Conservation (phyloP, 192 early-diverging fungal genomes). For the Linnemannia schmuckeri region DNA sequence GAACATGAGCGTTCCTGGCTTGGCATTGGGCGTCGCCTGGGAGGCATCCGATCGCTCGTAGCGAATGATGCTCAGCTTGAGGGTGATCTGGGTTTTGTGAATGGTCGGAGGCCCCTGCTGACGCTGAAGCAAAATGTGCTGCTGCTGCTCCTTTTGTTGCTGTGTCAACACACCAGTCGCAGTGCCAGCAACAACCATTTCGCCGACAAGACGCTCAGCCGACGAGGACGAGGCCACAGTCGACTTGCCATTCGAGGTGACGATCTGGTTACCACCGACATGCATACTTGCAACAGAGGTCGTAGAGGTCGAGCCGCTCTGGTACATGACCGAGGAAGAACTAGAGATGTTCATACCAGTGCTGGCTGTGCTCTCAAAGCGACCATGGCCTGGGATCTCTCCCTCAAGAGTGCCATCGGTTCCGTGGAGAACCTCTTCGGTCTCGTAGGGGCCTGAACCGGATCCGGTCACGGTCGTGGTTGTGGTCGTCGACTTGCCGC, state of each 20-base stretch:
- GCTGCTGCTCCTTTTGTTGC: not conserved
- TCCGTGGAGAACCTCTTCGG: conserved; percentile 7
- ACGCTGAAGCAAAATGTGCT: not conserved
- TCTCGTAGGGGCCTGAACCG: not conserved
- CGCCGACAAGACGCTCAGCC: not conserved
- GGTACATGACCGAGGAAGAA: conserved; percentile 24
- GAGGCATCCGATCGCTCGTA: conserved; percentile 52
- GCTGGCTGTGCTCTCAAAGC: conserved; percentile 14
- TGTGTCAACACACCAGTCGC: not conserved
- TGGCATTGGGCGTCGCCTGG: conserved; percentile 35
- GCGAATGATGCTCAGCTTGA: conserved; percentile 45
- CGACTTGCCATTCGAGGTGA: not conserved
- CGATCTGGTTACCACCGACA: not conserved
- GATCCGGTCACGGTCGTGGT: conserved; percentile 10
- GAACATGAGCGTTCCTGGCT: conserved; percentile 48
- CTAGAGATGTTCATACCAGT: conserved; percentile 14
- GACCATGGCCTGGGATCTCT: not conserved
- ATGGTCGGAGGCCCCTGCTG: conserved; percentile 9
- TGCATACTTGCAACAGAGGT: conserved; percentile 9
- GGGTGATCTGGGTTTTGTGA: conserved; percentile 48
- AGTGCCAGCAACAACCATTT: conserved; percentile 8
- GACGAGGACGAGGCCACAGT: not conserved
- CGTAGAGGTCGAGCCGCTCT: conserved; percentile 13
- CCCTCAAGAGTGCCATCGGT: not conserved
- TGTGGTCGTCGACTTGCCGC: conserved; percentile 8